Evolutionary conservation across 306 rosid species (phyloP).

Genomic region (Hippophae rhamnoides): DNA sequence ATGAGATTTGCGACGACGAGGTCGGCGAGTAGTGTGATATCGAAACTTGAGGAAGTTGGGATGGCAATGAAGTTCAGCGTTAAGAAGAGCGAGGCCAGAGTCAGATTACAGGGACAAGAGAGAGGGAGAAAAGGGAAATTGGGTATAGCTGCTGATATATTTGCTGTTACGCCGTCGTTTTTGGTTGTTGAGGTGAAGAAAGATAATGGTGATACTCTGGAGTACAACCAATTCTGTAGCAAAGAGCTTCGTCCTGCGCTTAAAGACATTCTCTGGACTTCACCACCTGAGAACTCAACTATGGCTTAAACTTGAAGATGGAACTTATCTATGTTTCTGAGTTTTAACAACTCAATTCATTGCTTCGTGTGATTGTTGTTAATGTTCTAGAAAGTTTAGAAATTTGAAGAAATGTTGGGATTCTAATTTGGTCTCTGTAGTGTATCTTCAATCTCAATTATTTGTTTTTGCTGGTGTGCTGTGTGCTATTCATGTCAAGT

Average conservation of each 20-base stretch:
- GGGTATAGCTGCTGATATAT: slow-evolving; percentile 70
- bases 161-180: slow-evolving; percentile 65
- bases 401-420: too few relatives aligned
- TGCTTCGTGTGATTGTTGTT: background rate
- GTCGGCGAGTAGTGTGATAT: slow-evolving; percentile 79
- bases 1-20: slow-evolving; percentile 73
- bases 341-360: too few relatives aligned
- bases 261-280: slow-evolving; percentile 73
- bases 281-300: slow-evolving; percentile 29
- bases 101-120: slow-evolving; percentile 59
- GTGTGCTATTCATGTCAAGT: too few relatives aligned
- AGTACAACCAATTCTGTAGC: slow-evolving; percentile 85
- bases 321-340: too few relatives aligned
- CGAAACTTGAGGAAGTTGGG: slow-evolving; percentile 72
- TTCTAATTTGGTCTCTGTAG: too few relatives aligned
- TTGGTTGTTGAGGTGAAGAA: slow-evolving; percentile 90
- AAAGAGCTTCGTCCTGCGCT: slow-evolving; percentile 91
- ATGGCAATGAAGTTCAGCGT: slow-evolving; percentile 53
- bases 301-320: slow-evolving; percentile 14
- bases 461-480: too few relatives aligned
- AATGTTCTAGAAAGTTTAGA: background rate
- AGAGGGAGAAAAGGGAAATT: slow-evolving; percentile 75
- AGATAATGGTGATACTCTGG: slow-evolving; percentile 69
- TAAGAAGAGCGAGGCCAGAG: slow-evolving; percentile 61
- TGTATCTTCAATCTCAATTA: too few relatives aligned